A percentile compares a stretch with the other conserved stretches of the same genome.
These are phyloP conservation scores for Wickerhamomyces alni DNA, from an alignment of 805 yeast species.

Conservation along the genomic window DNA sequence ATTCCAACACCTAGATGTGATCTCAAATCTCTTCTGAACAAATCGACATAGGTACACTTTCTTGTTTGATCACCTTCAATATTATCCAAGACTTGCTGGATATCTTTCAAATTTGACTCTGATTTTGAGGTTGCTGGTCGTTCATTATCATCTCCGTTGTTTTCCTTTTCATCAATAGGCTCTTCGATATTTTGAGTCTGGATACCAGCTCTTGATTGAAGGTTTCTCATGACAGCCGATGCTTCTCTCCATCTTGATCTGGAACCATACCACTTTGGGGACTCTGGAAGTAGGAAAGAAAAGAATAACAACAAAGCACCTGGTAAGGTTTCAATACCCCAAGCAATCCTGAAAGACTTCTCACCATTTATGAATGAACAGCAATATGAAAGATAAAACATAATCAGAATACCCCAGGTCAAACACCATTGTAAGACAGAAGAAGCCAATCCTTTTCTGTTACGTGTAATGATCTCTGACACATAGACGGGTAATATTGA, in stretches of 20 bases:
- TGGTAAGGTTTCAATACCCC: constrained; percentile 57
- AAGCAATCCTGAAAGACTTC: constrained; percentile 54
- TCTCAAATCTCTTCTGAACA: constrained; percentile 29
- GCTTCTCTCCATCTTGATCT: constrained; percentile 33
- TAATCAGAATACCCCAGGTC: constrained; percentile 52
- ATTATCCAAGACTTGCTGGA: constrained; percentile 13
- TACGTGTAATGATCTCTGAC: constrained; percentile 42
- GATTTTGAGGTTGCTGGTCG: neutral
- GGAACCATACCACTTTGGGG: constrained; percentile 51
- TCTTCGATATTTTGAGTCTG: no score
- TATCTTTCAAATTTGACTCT: constrained; percentile 13
- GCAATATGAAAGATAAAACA: constrained; percentile 44
- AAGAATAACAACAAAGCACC: constrained; percentile 37
- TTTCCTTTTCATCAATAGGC: no score
- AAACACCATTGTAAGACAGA: constrained; percentile 52
- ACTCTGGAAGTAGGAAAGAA: constrained; percentile 41
- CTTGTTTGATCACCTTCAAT: constrained; percentile 14
- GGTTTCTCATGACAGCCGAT: constrained; percentile 20
- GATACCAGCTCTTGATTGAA: constrained; percentile 4
- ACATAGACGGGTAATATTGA: constrained; percentile 52
- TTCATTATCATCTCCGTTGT: neutral
- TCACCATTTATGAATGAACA: constrained; percentile 37
- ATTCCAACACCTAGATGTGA: constrained; percentile 33
- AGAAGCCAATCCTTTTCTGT: constrained; percentile 44
- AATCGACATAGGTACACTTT: constrained; percentile 24